Base-by-base conservation (phyloP, 805 yeast species). In the Teunomyces funiuensis region DNA sequence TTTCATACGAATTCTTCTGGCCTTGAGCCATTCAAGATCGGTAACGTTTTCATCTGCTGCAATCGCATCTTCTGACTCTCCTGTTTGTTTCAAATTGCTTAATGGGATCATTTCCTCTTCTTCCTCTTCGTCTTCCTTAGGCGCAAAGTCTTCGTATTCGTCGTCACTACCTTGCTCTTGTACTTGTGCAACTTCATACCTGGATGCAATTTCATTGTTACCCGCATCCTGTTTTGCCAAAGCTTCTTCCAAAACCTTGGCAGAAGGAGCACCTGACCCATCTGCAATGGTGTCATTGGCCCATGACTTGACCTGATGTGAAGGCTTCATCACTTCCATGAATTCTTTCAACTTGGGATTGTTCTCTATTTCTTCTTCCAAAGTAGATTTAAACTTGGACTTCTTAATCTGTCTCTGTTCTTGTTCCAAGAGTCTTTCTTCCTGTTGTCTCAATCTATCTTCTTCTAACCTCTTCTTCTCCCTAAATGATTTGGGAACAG, bases 1-100 rank as follows among this genome's bases (percentile, higher is more conserved):
- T 36, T 58, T 65, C 55, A 90, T 86, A 57, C 93, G 78, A 16
- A 74, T 78, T 61, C 93, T 77, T 60, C 86, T 80, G 51, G 75
- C 77, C 54, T 82, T 80, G 45, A 90, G 74, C 98, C 98, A 90
- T 43, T 90, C 96, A 39, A 86, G 63, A 66, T 90, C 96, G 10
- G 89, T 75, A 10, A 85, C 73, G 10, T 53, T 64, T 42, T 74
- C 79, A 51, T 79, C 78, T 26, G 64, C 64, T 5, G 78, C 80
- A 3, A 65, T 40, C 1, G 50, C 51, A 19, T 45, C 55, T 15
- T 42, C 44, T 4, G 22, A 9, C 20, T 28, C 26, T 10, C 16
- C 40, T 33, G 39, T 47, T 41, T 46, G 33, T 9, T 45, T 28
- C 6, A 56, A 29, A 8, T 47, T 61, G 51, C 60, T 58, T 25